These are phyloP conservation scores for Glycyrrhiza uralensis DNA, from an alignment of 306 rosid species.

Conservation along the genomic window DNA sequence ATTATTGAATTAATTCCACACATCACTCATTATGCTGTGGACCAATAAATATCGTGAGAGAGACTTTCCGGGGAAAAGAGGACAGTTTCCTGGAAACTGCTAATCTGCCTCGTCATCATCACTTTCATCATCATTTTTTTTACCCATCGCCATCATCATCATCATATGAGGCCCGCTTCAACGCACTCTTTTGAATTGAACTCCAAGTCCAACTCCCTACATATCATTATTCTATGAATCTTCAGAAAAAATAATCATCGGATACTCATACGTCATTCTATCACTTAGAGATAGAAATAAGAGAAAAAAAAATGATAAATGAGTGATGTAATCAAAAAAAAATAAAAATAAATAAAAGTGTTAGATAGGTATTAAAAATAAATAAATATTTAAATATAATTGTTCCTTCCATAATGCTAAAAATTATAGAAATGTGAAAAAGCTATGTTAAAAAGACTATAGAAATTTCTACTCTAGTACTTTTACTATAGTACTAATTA, in stretches of 20 bases:
- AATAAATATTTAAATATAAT: no score
- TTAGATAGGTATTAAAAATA: no score
- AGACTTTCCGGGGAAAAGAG: slow-evolving; percentile 54
- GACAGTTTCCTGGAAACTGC: slow-evolving; percentile 69
- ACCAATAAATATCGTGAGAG: slow-evolving; percentile 51
- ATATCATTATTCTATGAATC: neutral
- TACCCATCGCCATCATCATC: slow-evolving; percentile 32
- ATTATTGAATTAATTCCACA: slow-evolving; percentile 28
- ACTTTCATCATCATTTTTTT: slow-evolving; percentile 40
- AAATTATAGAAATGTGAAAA: no score
- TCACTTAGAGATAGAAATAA: no score
- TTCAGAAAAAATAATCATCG: neutral
- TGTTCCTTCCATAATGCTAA: no score
- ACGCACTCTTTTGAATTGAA: slow-evolving; percentile 25
- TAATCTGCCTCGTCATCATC: slow-evolving; percentile 40
- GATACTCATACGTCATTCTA: no score
- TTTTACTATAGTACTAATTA: no score
- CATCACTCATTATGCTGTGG: slow-evolving; percentile 52
- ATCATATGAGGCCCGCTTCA: slow-evolving; percentile 17
- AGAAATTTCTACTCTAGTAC: no score
- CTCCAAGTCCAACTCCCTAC: slow-evolving; percentile 20
- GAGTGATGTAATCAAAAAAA: no score
- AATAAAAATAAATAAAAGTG: no score
- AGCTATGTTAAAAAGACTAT: no score
- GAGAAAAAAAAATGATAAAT: no score